A percentile compares a stretch with the other conserved stretches of the same genome.
Evolutionary conservation across 257 asterid species (phyloP).

Genomic region (Cruciata laevipes): DNA sequence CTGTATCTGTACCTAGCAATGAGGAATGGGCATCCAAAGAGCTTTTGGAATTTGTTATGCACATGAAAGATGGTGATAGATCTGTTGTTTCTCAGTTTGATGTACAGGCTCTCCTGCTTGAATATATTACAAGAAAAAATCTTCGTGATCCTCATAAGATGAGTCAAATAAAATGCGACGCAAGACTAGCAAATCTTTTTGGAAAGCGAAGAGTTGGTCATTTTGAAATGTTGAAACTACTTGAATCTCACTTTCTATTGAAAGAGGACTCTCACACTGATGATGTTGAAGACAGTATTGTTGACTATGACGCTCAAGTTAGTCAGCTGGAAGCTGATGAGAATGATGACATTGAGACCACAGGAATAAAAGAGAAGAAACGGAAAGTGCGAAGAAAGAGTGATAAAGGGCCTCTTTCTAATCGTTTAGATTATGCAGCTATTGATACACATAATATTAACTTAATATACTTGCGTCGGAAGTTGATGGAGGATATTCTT

Average conservation of each 20-base stretch:
- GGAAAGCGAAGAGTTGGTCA: slow-evolving; percentile 96
- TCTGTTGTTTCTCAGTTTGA: slow-evolving; percentile 75
- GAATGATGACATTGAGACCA: slow-evolving; percentile 39
- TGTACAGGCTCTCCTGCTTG: slow-evolving; percentile 90
- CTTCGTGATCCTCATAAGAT: slow-evolving; percentile 91
- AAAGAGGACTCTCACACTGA: slow-evolving; percentile 71
- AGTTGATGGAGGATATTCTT: slow-evolving; percentile 94
- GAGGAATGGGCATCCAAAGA: slow-evolving; percentile 91
- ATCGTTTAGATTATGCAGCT: slow-evolving; percentile 96
- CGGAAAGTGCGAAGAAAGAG: slow-evolving; percentile 70
- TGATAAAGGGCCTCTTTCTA: slow-evolving; percentile 63
- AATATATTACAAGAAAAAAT: slow-evolving; percentile 79
- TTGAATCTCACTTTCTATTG: slow-evolving; percentile 79
- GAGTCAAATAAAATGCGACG: slow-evolving; percentile 90
- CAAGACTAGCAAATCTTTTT: slow-evolving; percentile 71
- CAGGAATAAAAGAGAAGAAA: slow-evolving; percentile 62
- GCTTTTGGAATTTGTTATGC: slow-evolving; percentile 85
- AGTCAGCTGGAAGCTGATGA: slow-evolving; percentile 58
- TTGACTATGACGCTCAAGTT: slow-evolving; percentile 86
- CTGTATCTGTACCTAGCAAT: slow-evolving; percentile 34
- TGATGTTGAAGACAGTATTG: slow-evolving; percentile 85
- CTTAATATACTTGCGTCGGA: slow-evolving; percentile 75
- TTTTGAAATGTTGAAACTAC: slow-evolving; percentile 98
- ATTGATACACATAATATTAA: slow-evolving; percentile 85
- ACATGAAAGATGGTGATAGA: slow-evolving; percentile 85